Conservation (phyloP, 768 basidiomycete species). For the Chalciporus chontae region DNA sequence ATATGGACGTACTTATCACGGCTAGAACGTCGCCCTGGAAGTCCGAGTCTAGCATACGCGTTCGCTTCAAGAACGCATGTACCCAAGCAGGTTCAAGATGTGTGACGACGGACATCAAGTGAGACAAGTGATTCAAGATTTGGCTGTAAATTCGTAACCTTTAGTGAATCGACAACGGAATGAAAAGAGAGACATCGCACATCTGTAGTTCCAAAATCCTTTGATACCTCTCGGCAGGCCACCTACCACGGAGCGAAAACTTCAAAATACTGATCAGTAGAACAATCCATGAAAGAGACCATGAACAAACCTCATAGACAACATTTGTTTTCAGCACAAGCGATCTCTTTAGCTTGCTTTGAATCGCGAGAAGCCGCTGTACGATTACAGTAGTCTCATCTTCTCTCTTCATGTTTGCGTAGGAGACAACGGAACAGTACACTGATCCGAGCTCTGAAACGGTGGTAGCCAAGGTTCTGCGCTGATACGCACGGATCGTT, state of each 20-base stretch:
- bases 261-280: conserved; percentile 25
- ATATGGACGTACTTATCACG: conserved; percentile 61
- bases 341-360: conserved; percentile 68
- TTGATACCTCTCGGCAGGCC: conserved; percentile 79
- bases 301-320: conserved; percentile 55
- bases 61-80: conserved; percentile 68
- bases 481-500: conserved; percentile 71
- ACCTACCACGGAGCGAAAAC: conserved; percentile 73
- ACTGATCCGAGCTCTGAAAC: conserved; percentile 63
- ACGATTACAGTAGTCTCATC: conserved; percentile 53
- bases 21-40: conserved; percentile 86
- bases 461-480: conserved; percentile 65
- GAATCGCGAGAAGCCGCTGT: conserved; percentile 66
- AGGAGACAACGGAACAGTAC: conserved; percentile 75
- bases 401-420: conserved; percentile 54
- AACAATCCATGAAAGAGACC: not conserved
- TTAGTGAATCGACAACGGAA: not conserved
- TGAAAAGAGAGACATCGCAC: conserved; percentile 35
- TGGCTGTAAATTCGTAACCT: conserved; percentile 42
- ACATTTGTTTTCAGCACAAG: conserved; percentile 54
- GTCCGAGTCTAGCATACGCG: conserved; percentile 70
- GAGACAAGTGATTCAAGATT: conserved; percentile 63
- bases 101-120: conserved; percentile 69
- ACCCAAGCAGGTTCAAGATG: conserved; percentile 77
- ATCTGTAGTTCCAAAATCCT: conserved; percentile 63